Evolutionary conservation across 495 filamentous ascomycete species (phyloP), one percentile per base, ranked within the genome.

Genomic region (Penicillium coprophilum): DNA sequence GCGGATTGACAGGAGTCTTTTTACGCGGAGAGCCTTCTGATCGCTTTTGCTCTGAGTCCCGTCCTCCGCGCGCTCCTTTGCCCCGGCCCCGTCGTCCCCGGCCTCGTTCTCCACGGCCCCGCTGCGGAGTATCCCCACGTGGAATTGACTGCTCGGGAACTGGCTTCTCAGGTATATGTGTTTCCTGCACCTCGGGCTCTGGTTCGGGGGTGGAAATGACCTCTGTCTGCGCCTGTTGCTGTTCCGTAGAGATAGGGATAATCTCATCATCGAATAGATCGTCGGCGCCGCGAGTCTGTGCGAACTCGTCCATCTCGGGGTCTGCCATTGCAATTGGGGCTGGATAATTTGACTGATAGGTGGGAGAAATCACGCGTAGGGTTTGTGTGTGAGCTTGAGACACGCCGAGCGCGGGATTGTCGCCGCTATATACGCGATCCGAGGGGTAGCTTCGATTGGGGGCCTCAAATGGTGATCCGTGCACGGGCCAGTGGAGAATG

Each of bases 211-310:
- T 49, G n/a, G 61, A n/a, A n/a, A n/a, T 49, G 30, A 53, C 54
- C 36, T 71, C 67, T 1, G 62, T 62, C 34, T 67, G 70, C 4
- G 51, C 49, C 36, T 76, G 58, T 38, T 67, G 69, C 36, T 75
- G 60, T 51, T 72, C 71, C 3, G 66, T 66, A 3, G 79, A 50
- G 28, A 87, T 71, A 5, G 87, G 86, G 32, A 84, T 83, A 59
- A 89, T 87, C 61, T 89, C 87, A 62, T 90, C 87, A 59, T 86
- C 83, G 62, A 88, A 88, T 15, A 89, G 70, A 66, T 89, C 85
- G 58, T 90, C 86, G 15, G 79, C 80, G 11, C 77, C 78, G 28
- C 86, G 77, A 0, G 86, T 87, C 61, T 88, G 87, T 17, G 85
- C 85, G 59, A 88, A 88, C 53, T 75, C 72, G 57, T 79, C 74